Base-by-base conservation (phyloP, 2,329 filamentous ascomycete genomes). In the Falciphora oryzae region DNA sequence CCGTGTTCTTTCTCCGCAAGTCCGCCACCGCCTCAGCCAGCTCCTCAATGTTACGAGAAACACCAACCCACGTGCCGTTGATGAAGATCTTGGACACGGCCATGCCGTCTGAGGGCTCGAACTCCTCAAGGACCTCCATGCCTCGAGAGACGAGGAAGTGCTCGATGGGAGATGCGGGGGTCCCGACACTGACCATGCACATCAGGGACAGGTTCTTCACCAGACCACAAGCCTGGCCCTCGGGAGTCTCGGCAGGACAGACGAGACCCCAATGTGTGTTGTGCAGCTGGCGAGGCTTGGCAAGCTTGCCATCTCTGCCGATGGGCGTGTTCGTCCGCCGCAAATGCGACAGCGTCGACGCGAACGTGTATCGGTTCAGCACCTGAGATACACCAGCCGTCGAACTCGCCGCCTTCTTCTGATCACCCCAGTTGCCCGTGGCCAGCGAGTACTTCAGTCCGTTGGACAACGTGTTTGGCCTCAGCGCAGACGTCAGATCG, bases 221-320 rank as follows among this genome's bases (percentile, higher is more conserved):
- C 68, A 99, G 82, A 79, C 95, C 95, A 80, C 95, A 99, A 77
- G 95, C 95, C 76, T 99, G 95, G 68, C 95, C 95, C 85, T 99
- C 95, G 29, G 95, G 95, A 22, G 95, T 99, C 76, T 99, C 95
- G 35, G 95, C 94, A 35, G 95, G 95, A 76, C 95, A 99, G 25
- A 99, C 94, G 71, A 98, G 81, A 68, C 95, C 95, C 95, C 95
- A 99, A 75, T 99, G 95, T 8, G 94, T 98, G 77, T 98, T 98
- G 82, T 99, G 95, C 68, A 99, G 84, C 79, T 99, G 96, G 66
- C 95, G 91, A 56, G 95, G 95, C 77, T 99, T 99, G 57, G 96
- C 96, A 70, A 99, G 90, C 78, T 99, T 99, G 70, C 95, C 96
- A 77, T 99, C 96, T 80, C 96, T 88, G 67, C 96, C 95, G 68